phyloP scores from a whole-genome alignment of 2,329 filamentous ascomycete genomes.

The Talaromyces sp. region DNA sequence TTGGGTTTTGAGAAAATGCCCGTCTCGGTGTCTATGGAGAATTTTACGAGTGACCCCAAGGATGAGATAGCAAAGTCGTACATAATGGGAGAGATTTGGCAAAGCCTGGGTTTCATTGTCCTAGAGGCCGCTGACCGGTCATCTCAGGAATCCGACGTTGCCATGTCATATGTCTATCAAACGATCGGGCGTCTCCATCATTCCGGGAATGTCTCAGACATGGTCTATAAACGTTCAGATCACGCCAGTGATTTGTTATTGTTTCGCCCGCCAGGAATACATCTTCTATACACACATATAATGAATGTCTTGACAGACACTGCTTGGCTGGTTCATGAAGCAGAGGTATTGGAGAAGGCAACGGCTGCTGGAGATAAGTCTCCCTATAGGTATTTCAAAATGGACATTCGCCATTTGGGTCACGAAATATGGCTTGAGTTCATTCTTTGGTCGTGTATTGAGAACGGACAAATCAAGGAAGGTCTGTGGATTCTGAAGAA shows the following conservation, averaged over 20 bases:
- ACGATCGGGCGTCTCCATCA: slow-evolving; percentile 43
- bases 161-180: slow-evolving; percentile 41
- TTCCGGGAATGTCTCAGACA: slow-evolving; percentile 36
- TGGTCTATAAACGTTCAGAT: slow-evolving; percentile 36
- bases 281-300: slow-evolving; percentile 40
- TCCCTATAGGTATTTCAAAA: slow-evolving; percentile 34
- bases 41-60: slow-evolving; percentile 20
- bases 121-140: slow-evolving; percentile 35
- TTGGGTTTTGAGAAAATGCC: neutral
- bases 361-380: slow-evolving; percentile 31
- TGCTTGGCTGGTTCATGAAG: slow-evolving; percentile 38
- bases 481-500: slow-evolving; percentile 35
- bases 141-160: slow-evolving; percentile 26
- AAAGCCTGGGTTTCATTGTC: slow-evolving; percentile 35
- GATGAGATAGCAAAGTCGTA: slow-evolving; percentile 17
- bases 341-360: slow-evolving; percentile 31
- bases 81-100: slow-evolving; percentile 34
- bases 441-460: slow-evolving; percentile 47
- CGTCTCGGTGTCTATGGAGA: slow-evolving; percentile 14
- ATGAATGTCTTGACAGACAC: slow-evolving; percentile 44
- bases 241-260: slow-evolving; percentile 22
- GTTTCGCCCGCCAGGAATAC: slow-evolving; percentile 39
- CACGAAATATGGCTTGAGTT: slow-evolving; percentile 47
- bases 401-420: slow-evolving; percentile 39
- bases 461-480: slow-evolving; percentile 38